phyloP scores from a whole-genome alignment of 345 rosid genomes.

The Ricinus communis region DNA sequence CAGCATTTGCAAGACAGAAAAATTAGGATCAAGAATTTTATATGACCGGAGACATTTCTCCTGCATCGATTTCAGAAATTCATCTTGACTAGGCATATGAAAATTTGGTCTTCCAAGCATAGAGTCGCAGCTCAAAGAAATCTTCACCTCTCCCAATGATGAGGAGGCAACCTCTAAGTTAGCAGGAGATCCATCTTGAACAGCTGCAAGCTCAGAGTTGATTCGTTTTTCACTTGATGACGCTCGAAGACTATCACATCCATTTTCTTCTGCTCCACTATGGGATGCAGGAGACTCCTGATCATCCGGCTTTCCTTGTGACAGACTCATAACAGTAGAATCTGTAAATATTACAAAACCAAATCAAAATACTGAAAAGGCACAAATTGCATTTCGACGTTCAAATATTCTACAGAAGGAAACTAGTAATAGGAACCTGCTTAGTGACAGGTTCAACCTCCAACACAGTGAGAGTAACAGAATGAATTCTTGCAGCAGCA shows the following conservation, averaged over 20 bases:
- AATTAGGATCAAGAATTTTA: constrained; percentile 70
- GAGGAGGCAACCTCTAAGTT: constrained; percentile 74
- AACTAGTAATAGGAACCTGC: not conserved
- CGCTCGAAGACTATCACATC: constrained; percentile 24
- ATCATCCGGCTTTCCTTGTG: constrained; percentile 30
- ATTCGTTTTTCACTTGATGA: constrained; percentile 20
- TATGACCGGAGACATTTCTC: constrained; percentile 72
- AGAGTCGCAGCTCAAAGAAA: constrained; percentile 66
- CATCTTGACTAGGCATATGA: constrained; percentile 66
- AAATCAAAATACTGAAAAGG: not conserved
- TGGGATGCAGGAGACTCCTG: constrained; percentile 27
- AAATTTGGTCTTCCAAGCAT: constrained; percentile 51
- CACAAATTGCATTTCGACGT: not conserved
- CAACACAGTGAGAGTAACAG: no score
- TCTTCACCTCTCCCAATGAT: constrained; percentile 76
- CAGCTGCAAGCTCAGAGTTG: constrained; percentile 29
- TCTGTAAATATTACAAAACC: constrained; percentile 30
- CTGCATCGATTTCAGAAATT: constrained; percentile 66
- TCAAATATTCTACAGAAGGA: not conserved
- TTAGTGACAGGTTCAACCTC: no score
- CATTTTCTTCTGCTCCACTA: constrained; percentile 23
- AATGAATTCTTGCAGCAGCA: no score
- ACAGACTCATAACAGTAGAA: constrained; percentile 28
- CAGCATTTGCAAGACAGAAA: constrained; percentile 64
- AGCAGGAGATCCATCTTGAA: constrained; percentile 32